A percentile compares a stretch with the other conserved stretches of the same genome.
phyloP scores from a whole-genome alignment of 305 asterid species.

The Ilex paraguariensis region DNA sequence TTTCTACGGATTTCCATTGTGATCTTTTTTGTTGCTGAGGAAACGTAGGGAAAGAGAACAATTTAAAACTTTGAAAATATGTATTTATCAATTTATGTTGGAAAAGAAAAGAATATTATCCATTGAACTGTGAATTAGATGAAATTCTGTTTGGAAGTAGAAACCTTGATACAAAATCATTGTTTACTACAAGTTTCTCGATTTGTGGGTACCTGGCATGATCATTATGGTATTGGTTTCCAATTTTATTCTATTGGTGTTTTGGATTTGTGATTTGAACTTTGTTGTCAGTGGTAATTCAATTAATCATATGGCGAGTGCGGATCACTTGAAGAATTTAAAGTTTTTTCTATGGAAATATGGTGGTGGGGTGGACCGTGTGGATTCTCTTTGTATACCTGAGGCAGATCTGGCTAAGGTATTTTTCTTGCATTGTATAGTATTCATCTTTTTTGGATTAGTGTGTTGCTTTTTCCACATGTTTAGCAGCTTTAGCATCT shows the following conservation, averaged over 20 bases:
- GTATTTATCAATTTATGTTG: no score
- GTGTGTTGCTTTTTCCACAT: no score
- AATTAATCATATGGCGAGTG: conserved; percentile 67
- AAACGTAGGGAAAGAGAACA: background rate
- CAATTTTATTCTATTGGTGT: background rate
- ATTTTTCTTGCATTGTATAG: background rate
- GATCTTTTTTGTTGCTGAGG: background rate
- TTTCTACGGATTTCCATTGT: background rate
- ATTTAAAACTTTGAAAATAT: background rate
- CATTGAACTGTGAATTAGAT: no score
- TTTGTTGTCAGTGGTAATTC: conserved; percentile 45
- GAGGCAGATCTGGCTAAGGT: conserved; percentile 67
- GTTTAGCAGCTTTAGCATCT: no score
- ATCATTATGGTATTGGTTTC: background rate
- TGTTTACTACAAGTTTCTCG: no score
- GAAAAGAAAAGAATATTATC: no score
- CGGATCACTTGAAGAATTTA: conserved; percentile 71
- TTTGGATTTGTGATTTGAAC: conserved; percentile 15
- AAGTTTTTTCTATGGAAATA: conserved; percentile 77
- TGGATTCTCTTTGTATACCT: conserved; percentile 45
- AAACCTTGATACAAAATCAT: no score
- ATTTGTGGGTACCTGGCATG: no score
- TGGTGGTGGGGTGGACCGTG: conserved; percentile 72
- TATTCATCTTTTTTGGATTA: background rate
- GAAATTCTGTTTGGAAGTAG: no score